Evolutionary conservation across 2,329 filamentous ascomycete species (phyloP), one percentile per base, ranked within the genome.

Genomic region (Clonostachys sp.): DNA sequence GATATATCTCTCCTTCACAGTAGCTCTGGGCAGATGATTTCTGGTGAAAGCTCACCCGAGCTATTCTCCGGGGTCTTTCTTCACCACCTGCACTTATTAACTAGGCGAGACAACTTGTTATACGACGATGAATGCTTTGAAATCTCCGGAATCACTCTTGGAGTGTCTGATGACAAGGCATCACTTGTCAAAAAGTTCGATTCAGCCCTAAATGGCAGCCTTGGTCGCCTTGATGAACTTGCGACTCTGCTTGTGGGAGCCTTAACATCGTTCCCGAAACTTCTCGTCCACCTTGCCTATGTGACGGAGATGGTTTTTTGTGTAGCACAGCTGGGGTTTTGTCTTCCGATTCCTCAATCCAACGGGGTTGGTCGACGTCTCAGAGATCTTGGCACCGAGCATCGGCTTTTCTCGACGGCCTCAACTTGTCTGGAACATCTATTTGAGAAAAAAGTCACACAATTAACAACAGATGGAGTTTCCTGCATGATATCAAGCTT

Each of bases 391-490:
- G 62, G 53, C 48, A 52, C 66, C 40, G 73, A 69, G 1, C 64
- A 77, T 46, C 52, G 62, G 3, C 65, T 75, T 30, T 82, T 75
- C 55, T 58, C 60, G 16, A 51, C 62, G 12, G 65, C 74, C 36
- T 72, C 74, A 2, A 55, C 55, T 6, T 68, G 68, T 5, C 55
- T 84, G 14, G 64, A 66, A 5, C 53, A 54, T 5, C 68, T 77
- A 47, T 72, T 83, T 41, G 78, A 82, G 33, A 83, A 80, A 54
- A 73, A 75, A 47, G 70, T 78, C 40, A 81, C 77, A 10, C 68
- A 69, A 44, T 63, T 84, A 16, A 66, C 64, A 13, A 62, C 63
- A 13, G 77, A 82, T 3, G 68, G 66, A 30, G 68, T 74, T 1
- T 54, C 59, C 13, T 49, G 46, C 14, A 58, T 71, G 12, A 61